Conservation (phyloP, 2,329 filamentous ascomycete species). For the Plectosphaerella sp. region DNA sequence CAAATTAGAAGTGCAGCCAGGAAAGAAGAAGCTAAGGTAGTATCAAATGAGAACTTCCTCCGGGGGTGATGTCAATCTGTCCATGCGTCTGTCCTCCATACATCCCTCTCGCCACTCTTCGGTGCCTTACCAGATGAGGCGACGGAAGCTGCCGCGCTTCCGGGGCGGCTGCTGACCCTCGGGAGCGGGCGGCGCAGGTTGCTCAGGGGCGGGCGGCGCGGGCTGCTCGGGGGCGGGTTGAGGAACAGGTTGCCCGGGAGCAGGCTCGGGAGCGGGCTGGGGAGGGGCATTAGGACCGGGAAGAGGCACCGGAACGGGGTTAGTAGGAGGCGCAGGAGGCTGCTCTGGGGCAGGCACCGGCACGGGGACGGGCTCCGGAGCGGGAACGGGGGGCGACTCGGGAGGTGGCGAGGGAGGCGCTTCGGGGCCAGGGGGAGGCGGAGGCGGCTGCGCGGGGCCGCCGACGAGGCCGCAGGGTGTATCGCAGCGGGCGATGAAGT, state of each 20-base stretch:
- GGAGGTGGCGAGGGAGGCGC: not conserved
- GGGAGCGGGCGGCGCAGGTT: not conserved
- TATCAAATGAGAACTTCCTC: not conserved
- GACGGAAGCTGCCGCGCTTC: not conserved
- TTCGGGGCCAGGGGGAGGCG: not conserved
- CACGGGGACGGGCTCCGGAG: not conserved
- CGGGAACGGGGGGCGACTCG: not conserved
- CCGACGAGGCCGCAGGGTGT: conserved; percentile 30
- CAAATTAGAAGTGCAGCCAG: not conserved
- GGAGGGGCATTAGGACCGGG: not conserved
- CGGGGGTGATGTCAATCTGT: not conserved
- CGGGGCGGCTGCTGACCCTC: not conserved
- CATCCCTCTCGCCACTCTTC: not conserved
- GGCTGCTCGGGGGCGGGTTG: not conserved
- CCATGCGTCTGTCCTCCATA: not conserved
- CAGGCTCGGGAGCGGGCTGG: not conserved
- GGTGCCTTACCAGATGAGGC: not conserved
- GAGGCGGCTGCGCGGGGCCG: conserved; percentile 9
- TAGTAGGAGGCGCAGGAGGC: not conserved
- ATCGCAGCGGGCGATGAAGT: conserved; percentile 33
- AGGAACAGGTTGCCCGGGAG: not conserved
- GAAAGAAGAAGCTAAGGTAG: not conserved
- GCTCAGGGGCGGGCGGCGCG: not conserved
- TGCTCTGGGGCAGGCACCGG: not conserved
- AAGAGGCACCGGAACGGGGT: not conserved